phyloP scores from a whole-genome alignment of 2,329 filamentous ascomycete species.

The Claviceps fusiformis region DNA sequence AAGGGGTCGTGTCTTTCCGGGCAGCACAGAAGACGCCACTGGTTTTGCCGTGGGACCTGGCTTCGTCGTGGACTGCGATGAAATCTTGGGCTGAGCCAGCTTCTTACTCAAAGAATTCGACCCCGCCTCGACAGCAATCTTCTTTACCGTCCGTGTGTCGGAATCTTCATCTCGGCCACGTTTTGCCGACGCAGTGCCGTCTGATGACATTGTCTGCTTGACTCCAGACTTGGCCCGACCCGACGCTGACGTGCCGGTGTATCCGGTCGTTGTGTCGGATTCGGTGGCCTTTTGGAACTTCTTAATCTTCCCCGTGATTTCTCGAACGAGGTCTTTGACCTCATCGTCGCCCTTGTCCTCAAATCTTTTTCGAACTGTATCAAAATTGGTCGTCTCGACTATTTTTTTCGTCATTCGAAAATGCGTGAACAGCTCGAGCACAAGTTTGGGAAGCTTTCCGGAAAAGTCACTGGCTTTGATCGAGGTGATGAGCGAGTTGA shows the following conservation, averaged over 20 bases:
- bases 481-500: slow-evolving; percentile 40
- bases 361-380: slow-evolving; percentile 49
- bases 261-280: slow-evolving; percentile 21
- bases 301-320: slow-evolving; percentile 36
- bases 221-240: slow-evolving; percentile 22
- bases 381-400: slow-evolving; percentile 51
- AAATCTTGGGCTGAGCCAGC: slow-evolving; percentile 22
- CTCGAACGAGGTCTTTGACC: slow-evolving; percentile 45
- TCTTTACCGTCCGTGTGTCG: slow-evolving; percentile 27
- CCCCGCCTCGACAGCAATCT: slow-evolving; percentile 27
- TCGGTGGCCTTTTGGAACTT: slow-evolving; percentile 25
- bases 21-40: slow-evolving; percentile 24
- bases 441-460: slow-evolving; percentile 38
- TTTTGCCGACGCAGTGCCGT: slow-evolving; percentile 19
- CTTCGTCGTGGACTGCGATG: slow-evolving; percentile 17
- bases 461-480: slow-evolving; percentile 39
- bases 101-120: slow-evolving; percentile 26
- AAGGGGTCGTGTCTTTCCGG: slow-evolving; percentile 33
- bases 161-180: slow-evolving; percentile 26
- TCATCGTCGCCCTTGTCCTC: slow-evolving; percentile 50
- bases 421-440: slow-evolving; percentile 46
- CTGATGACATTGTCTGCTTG: slow-evolving; percentile 13
- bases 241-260: slow-evolving; percentile 25
- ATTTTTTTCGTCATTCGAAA: slow-evolving; percentile 50
- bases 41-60: slow-evolving; percentile 16